Evolutionary conservation across 768 basidiomycete genomes (phyloP).

Genomic region (Lyophyllum atratum): DNA sequence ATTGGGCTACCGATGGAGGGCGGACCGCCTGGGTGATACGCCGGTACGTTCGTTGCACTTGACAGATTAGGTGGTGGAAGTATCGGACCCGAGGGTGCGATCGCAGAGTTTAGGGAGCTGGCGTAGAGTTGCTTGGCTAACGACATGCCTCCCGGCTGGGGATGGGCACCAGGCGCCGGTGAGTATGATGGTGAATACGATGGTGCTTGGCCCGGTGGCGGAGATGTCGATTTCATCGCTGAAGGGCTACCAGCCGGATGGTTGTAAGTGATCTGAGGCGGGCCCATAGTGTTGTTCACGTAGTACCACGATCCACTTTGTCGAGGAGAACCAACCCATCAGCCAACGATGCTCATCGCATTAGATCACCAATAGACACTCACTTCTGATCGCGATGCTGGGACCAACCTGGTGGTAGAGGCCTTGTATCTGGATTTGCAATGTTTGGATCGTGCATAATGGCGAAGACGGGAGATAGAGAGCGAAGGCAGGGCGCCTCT

Average conservation of each 20-base stretch:
- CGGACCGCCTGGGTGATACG: too few relatives aligned
- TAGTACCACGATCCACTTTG: slow-evolving; percentile 31
- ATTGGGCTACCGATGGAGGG: neutral
- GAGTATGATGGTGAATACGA: neutral
- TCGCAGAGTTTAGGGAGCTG: slow-evolving; percentile 29
- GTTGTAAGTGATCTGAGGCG: slow-evolving; percentile 34
- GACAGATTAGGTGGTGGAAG: slow-evolving; percentile 16
- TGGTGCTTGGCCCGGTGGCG: neutral
- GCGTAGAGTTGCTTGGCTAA: slow-evolving; percentile 47
- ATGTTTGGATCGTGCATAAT: neutral
- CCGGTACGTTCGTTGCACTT: neutral
- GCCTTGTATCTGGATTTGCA: slow-evolving; percentile 6
- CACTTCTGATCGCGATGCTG: slow-evolving; percentile 13
- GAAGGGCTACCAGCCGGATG: slow-evolving; percentile 28
- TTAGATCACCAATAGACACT: neutral
- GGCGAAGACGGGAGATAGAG: neutral
- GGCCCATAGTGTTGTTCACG: slow-evolving; percentile 29
- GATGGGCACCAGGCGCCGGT: neutral
- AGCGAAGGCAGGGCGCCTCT: neutral
- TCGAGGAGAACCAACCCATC: neutral
- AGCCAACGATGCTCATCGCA: neutral
- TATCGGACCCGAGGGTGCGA: slow-evolving; percentile 6
- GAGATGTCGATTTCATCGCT: slow-evolving; percentile 2
- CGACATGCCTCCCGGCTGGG: slow-evolving; percentile 10
- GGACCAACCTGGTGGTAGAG: slow-evolving; percentile 17